Conservation (phyloP, 129 eudicot species). For the Artemisia argyi region DNA sequence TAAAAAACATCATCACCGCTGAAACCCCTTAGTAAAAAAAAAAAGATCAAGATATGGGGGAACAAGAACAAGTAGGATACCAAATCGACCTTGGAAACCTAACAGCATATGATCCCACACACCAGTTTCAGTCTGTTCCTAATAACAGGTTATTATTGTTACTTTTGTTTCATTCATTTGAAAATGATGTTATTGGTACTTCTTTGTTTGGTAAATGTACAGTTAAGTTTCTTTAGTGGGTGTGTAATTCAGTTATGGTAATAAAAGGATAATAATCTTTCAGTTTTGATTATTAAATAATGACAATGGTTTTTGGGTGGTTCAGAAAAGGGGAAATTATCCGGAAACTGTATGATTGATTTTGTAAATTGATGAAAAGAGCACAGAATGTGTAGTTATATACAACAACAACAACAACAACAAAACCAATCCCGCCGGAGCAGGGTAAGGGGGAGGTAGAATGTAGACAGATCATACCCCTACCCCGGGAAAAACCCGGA, state of each 20-base stretch:
- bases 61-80: constrained; percentile 18
- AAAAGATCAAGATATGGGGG: constrained; percentile 11
- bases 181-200: not conserved
- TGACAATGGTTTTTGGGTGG: not conserved
- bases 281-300: not conserved
- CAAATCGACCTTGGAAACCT: constrained; percentile 33
- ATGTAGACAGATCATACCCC: too few relatives aligned
- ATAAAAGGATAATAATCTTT: too few relatives aligned
- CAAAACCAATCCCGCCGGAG: too few relatives aligned
- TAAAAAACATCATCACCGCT: not conserved
- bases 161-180: not conserved
- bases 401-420: too few relatives aligned
- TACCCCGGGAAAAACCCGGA: too few relatives aligned
- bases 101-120: constrained; percentile 27
- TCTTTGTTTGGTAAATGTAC: not conserved
- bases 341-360: too few relatives aligned
- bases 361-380: too few relatives aligned
- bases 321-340: too few relatives aligned
- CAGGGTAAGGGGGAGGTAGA: too few relatives aligned
- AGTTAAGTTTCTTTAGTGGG: too few relatives aligned
- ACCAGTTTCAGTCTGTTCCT: constrained; percentile 29
- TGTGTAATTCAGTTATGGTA: too few relatives aligned
- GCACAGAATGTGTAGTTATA: too few relatives aligned
- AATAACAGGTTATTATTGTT: constrained; percentile 16
- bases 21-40: constrained; percentile 17